Evolutionary conservation across 345 rosid genomes (phyloP).

Genomic region (Rhodomyrtus tomentosa): DNA sequence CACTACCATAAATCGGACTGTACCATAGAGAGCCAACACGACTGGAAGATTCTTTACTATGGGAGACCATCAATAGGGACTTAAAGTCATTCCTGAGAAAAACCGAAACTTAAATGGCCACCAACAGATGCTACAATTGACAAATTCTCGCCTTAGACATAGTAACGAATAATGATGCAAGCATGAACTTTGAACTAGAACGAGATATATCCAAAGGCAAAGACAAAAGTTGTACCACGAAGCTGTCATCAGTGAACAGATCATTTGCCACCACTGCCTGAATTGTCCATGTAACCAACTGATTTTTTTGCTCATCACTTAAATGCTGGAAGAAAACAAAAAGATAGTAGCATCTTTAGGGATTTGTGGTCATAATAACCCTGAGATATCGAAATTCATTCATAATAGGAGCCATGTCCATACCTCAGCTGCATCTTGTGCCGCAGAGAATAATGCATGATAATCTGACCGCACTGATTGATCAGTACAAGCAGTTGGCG

Average conservation of each 20-base stretch:
- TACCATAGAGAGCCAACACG: not conserved
- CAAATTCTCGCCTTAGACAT: not conserved
- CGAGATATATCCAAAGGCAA: not conserved
- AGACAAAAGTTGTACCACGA: slow-evolving; percentile 48
- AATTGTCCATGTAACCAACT: slow-evolving; percentile 53
- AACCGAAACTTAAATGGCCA: not conserved
- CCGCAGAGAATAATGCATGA: slow-evolving; percentile 73
- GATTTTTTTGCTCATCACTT: slow-evolving; percentile 60
- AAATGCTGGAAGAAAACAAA: slow-evolving; percentile 40
- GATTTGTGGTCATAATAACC: not conserved
- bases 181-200: not conserved
- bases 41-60: not conserved
- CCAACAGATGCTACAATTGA: not conserved
- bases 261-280: slow-evolving; percentile 87
- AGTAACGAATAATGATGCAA: not conserved
- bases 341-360: not conserved
- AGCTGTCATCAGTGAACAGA: slow-evolving; percentile 90
- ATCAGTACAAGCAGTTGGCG: slow-evolving; percentile 58
- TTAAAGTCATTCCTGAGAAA: not conserved
- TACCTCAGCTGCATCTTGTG: slow-evolving; percentile 81
- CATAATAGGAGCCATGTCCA: slow-evolving; percentile 1
- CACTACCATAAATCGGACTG: not conserved
- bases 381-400: not conserved
- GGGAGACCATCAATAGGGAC: not conserved
- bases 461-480: slow-evolving; percentile 56